A percentile compares a stretch with the other conserved stretches of the same genome.
Evolutionary conservation across 257 asterid species (phyloP).

Genomic region (Paulownia fortunei): DNA sequence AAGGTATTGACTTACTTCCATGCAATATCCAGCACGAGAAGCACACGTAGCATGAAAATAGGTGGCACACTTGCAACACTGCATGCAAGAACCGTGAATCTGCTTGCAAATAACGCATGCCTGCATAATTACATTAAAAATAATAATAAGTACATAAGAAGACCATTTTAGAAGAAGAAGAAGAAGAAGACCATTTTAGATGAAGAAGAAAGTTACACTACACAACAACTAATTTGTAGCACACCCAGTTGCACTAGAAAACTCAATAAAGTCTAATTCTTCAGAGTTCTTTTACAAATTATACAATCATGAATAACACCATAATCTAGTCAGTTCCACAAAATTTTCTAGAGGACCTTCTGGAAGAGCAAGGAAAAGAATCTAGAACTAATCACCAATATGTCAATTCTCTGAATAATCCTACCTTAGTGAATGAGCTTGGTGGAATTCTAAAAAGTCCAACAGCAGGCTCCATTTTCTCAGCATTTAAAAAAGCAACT

Average conservation of each 20-base stretch:
- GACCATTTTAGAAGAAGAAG: neutral
- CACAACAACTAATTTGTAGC: slow-evolving; percentile 13
- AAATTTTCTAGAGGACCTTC: slow-evolving; percentile 1
- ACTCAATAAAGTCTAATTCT: slow-evolving; percentile 6
- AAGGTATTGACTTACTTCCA: slow-evolving; percentile 72
- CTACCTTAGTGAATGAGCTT: slow-evolving; percentile 73
- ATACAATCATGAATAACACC: slow-evolving; percentile 16
- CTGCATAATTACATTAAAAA: slow-evolving; percentile 52
- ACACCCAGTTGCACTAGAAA: slow-evolving; percentile 7
- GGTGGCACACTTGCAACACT: slow-evolving; percentile 92
- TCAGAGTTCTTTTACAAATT: slow-evolving; percentile 13
- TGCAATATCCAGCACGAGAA: slow-evolving; percentile 86
- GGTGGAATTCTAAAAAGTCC: slow-evolving; percentile 81
- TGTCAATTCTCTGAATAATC: slow-evolving; percentile 26
- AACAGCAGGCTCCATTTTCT: slow-evolving; percentile 94
- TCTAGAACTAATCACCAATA: slow-evolving; percentile 20
- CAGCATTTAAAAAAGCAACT: slow-evolving; percentile 71
- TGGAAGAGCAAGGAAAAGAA: slow-evolving; percentile 23
- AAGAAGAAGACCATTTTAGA: neutral
- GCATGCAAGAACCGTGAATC: slow-evolving; percentile 89
- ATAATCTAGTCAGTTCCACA: slow-evolving; percentile 19
- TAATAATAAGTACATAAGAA: neutral
- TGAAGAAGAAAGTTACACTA: neutral
- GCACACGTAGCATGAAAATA: slow-evolving; percentile 90
- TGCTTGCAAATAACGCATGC: slow-evolving; percentile 87